phyloP scores from a whole-genome alignment of 139 green algal species.

The Chloropicon primus region DNA sequence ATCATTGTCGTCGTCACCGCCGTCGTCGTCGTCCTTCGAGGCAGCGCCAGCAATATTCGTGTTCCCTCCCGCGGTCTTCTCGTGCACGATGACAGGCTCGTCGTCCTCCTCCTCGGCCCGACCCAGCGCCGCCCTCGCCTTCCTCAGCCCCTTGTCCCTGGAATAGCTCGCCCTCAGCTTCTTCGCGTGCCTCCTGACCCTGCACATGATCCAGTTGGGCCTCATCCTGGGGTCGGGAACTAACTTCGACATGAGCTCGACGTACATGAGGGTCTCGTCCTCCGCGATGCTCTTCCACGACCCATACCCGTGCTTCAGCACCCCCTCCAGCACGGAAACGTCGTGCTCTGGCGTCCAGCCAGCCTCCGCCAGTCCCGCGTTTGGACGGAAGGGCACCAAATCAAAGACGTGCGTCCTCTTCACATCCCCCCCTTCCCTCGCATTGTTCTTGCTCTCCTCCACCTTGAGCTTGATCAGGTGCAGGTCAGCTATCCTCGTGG shows the following conservation, averaged over 20 bases:
- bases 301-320: constrained; percentile 19
- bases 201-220: not conserved
- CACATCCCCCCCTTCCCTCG: not conserved
- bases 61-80: no score
- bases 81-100: not conserved
- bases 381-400: not conserved
- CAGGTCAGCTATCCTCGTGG: constrained; percentile 10
- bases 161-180: not conserved
- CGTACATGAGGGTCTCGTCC: not conserved
- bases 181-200: not conserved
- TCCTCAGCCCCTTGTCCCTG: not conserved
- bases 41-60: no score
- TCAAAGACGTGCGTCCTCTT: not conserved
- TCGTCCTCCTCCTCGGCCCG: not conserved
- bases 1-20: no score
- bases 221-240: not conserved
- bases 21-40: no score
- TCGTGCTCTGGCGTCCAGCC: not conserved
- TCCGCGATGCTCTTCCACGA: constrained; percentile 2
- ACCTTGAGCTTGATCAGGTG: constrained; percentile 23
- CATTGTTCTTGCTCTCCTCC: not conserved
- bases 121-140: not conserved
- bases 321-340: not conserved
- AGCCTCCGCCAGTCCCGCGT: not conserved
- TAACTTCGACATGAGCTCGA: not conserved